Base-by-base conservation (phyloP, 768 basidiomycete genomes). In the Collybiopsis luxurians region DNA sequence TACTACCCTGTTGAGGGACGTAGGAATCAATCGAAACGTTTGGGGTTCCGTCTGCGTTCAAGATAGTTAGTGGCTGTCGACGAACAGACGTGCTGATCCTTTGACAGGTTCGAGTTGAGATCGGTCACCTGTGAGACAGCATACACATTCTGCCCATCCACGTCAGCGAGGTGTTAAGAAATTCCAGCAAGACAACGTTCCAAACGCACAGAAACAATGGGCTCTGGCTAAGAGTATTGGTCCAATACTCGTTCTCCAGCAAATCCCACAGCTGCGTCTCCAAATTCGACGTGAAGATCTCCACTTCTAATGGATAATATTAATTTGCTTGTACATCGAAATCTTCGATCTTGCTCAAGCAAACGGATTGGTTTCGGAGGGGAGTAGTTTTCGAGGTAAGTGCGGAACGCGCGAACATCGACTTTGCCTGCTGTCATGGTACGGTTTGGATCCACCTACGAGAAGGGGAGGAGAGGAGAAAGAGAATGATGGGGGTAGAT, bases 221-320 rank as follows among this genome's bases (percentile, higher is more conserved):
- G 66, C 92, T 96, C 66, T 93, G 92, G 63, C 91, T 93, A 38
- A 99, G 78, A 2, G 97, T 99, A 64, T 95, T 95, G 24, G 96
- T 92, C 97, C 97, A 99, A 65, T 99, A 99, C 73, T 98, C 98
- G 74, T 99, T 98, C 96, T 95, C 98, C 53, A 99, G 73, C 67
- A 95, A 74, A 21, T 90, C 91, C 42, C 98, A 79, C 2, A 99
- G 75, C 65, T 95, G 86, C 28, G 85, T 87, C 68, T 99, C 97
- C 50, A 95, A 73, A 58, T 81, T 86, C 24, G 88, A 91, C 71
- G 96, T 98, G 84, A 97, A 99, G 51, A 98, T 89, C 67, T 95
- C 87, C 17, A 99, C 89, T 30, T 96, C 95, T 13, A 99, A 80
- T 23, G 84, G 90, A 69, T 99, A 99, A 69, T 99, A 99, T 59